Conservation (phyloP, 208 protist genomes). For the Hexamita inflata region DNA sequence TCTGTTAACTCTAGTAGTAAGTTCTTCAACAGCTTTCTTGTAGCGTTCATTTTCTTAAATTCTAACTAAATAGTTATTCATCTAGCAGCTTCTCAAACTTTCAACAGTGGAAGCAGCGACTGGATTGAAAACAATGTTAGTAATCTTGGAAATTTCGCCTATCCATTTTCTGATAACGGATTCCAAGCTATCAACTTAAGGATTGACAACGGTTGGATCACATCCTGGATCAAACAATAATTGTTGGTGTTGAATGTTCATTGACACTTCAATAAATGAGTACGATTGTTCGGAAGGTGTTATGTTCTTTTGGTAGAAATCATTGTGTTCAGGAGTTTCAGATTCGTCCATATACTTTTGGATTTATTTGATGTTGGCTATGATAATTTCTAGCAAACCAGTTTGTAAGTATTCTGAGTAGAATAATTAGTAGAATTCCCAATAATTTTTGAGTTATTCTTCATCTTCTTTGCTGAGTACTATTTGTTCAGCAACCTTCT, state of each 20-base stretch:
- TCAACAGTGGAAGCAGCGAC: neutral
- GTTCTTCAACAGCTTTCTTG: neutral
- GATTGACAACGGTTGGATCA: neutral
- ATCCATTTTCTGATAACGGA: neutral
- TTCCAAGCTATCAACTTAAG: neutral
- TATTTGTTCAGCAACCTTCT: neutral
- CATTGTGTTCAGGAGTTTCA: constrained; percentile 17
- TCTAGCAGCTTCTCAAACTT: neutral
- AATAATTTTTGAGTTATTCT: neutral
- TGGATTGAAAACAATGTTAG: neutral
- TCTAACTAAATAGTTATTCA: neutral
- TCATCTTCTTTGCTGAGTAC: neutral
- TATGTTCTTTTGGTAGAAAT: no score
- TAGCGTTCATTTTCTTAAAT: neutral
- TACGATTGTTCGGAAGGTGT: no score
- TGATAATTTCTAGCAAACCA: constrained; percentile 6
- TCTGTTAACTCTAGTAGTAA: neutral
- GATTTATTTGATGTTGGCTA: neutral
- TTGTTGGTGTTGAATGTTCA: neutral
- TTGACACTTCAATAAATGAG: constrained; percentile 7
- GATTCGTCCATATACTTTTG: constrained; percentile 22
- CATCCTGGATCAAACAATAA: neutral
- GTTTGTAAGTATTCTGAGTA: constrained; percentile 1
- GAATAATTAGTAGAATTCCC: constrained; percentile 5
- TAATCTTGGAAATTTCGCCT: neutral